Percentiles rank a stretch among this genome's conserved stretches.
Conservation (phyloP, 805 yeast genomes). For the Starmerella tilneyi region DNA sequence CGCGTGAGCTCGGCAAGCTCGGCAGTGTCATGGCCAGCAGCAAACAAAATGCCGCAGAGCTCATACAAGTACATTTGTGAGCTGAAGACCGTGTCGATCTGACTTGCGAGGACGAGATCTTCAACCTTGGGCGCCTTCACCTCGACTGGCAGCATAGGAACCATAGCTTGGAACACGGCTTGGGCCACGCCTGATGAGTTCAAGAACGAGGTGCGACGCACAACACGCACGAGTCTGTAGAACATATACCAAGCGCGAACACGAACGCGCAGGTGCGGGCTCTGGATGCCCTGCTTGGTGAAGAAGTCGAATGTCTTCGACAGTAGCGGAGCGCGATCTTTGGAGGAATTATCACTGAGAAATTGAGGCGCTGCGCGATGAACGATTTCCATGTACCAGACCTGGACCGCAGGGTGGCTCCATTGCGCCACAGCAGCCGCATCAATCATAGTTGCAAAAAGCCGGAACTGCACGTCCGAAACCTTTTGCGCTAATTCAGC, state of each 20-base stretch:
- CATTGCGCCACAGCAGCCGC: conserved; percentile 29
- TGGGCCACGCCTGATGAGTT: conserved; percentile 36
- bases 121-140: conserved; percentile 40
- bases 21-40: conserved; percentile 38
- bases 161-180: conserved; percentile 50
- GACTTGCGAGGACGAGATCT: conserved; percentile 23
- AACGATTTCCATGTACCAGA: conserved; percentile 72
- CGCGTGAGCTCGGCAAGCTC: conserved; percentile 19
- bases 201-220: conserved; percentile 51
- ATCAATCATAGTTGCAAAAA: conserved; percentile 34
- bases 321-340: conserved; percentile 35
- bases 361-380: conserved; percentile 66
- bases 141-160: conserved; percentile 50
- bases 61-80: conserved; percentile 78
- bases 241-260: conserved; percentile 85
- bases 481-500: conserved; percentile 11
- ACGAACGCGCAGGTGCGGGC: conserved; percentile 60
- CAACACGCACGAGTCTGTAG: conserved; percentile 66
- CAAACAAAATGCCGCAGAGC: conserved; percentile 67
- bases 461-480: conserved; percentile 23
- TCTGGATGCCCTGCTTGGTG: conserved; percentile 75
- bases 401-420: conserved; percentile 67
- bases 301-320: conserved; percentile 58
- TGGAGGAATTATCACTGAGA: conserved; percentile 11
- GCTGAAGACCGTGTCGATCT: conserved; percentile 50